Conservation (phyloP, 495 filamentous ascomycete species). For the Hypoxylon intermedium region DNA sequence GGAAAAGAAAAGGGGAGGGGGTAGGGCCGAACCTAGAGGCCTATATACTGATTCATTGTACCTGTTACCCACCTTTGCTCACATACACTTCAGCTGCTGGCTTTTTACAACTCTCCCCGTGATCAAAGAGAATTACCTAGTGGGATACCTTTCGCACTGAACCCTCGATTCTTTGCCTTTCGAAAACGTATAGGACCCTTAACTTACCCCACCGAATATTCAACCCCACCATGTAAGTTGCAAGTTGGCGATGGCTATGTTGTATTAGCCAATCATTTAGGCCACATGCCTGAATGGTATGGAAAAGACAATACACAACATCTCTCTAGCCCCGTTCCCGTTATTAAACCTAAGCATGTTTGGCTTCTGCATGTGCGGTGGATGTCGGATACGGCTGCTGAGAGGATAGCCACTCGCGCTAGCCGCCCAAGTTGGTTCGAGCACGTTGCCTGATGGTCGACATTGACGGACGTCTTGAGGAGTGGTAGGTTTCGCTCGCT, state of each 20-base stretch:
- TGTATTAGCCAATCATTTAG: conserved; percentile 40
- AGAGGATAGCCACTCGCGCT: conserved; percentile 16
- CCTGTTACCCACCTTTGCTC: conserved; percentile 8
- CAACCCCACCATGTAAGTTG: conserved; percentile 23
- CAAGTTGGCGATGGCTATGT: conserved; percentile 9
- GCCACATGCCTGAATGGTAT: conserved; percentile 35
- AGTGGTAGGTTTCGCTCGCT: not conserved
- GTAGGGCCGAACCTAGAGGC: conserved; percentile 4
- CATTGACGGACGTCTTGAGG: not conserved
- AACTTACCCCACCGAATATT: conserved; percentile 20
- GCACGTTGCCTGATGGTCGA: not conserved
- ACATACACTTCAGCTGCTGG: conserved; percentile 8
- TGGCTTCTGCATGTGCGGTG: not conserved
- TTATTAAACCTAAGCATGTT: conserved; percentile 16
- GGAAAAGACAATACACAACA: conserved; percentile 18
- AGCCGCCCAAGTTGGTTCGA: conserved; percentile 3
- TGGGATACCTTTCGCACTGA: conserved; percentile 1
- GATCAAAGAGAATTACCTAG: conserved; percentile 1
- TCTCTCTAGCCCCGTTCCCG: conserved; percentile 1
- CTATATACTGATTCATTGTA: conserved; percentile 16
- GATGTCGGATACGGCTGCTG: conserved; percentile 1
- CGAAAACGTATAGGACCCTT: too few species aligned
- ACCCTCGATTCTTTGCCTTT: too few species aligned
- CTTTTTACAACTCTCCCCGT: conserved; percentile 9
- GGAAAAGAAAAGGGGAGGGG: conserved; percentile 8